Evolutionary conservation across 768 basidiomycete species (phyloP).

Genomic region (Russula emetica): DNA sequence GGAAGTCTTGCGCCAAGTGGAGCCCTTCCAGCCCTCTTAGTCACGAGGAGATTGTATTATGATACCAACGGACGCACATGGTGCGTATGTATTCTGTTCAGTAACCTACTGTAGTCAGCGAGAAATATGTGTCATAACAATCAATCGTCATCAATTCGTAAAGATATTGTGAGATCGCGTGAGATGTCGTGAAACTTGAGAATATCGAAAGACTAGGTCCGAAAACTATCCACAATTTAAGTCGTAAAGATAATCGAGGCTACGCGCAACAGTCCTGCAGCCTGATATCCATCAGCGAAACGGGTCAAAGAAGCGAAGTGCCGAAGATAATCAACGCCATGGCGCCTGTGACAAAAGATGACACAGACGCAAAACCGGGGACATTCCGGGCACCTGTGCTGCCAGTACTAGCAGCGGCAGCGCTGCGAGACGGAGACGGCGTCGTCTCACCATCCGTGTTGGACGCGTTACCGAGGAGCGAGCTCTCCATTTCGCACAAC

Average conservation of each 20-base stretch:
- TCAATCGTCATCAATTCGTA: slow-evolving; percentile 21
- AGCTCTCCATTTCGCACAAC: slow-evolving; percentile 50
- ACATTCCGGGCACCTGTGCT: slow-evolving; percentile 3
- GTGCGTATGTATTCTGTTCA: neutral
- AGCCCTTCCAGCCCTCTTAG: too few species aligned
- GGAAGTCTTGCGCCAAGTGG: too few species aligned
- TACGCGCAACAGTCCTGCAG: neutral
- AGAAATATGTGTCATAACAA: slow-evolving; percentile 1
- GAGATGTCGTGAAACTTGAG: slow-evolving; percentile 23
- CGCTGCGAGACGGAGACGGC: slow-evolving; percentile 24
- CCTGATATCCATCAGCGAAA: neutral
- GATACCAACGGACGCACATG: neutral
- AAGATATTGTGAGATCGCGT: slow-evolving; percentile 9
- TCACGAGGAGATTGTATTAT: neutral
- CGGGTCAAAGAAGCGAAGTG: slow-evolving; percentile 2
- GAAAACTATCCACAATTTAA: neutral
- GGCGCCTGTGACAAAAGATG: neutral
- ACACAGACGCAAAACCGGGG: neutral
- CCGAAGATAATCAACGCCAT: slow-evolving; percentile 1
- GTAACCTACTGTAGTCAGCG: neutral
- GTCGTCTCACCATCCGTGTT: slow-evolving; percentile 41
- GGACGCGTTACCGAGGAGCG: slow-evolving; percentile 51
- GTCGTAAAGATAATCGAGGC: neutral
- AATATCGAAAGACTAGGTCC: neutral
- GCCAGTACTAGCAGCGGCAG: slow-evolving; percentile 22